These are phyloP conservation scores for Trichoderma endophyticum DNA, from an alignment of 2,329 filamentous ascomycete genomes.

Conservation along the genomic window DNA sequence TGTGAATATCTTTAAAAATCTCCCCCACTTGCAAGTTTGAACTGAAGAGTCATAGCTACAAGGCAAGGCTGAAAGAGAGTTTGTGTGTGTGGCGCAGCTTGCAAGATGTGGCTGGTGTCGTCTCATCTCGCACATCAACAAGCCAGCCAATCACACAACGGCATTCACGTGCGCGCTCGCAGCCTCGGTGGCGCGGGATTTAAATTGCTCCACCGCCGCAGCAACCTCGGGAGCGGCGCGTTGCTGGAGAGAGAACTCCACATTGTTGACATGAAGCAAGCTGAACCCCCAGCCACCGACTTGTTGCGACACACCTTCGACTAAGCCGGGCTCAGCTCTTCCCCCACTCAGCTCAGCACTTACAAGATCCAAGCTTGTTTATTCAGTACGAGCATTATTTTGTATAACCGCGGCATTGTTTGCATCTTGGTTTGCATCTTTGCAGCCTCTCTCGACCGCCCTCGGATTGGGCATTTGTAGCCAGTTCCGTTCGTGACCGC, in stretches of 20 bases:
- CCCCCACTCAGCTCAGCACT: constrained; percentile 18
- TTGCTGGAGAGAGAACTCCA: constrained; percentile 23
- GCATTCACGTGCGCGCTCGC: constrained; percentile 13
- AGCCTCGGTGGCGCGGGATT: constrained; percentile 20
- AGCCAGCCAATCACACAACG: background rate
- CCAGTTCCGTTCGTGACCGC: background rate
- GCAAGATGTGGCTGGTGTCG: background rate
- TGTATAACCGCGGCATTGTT: background rate
- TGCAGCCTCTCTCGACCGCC: background rate
- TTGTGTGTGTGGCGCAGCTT: constrained; percentile 1
- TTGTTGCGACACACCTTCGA: constrained; percentile 21
- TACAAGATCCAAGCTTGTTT: background rate
- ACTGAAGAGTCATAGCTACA: constrained; percentile 10
- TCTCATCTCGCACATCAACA: background rate
- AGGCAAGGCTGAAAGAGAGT: constrained; percentile 10
- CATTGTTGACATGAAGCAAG: constrained; percentile 24
- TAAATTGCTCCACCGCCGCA: constrained; percentile 23
- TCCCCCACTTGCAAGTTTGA: background rate
- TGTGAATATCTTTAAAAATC: constrained; percentile 8
- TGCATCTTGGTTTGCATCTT: background rate
- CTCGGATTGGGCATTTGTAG: background rate
- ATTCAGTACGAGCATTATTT: background rate
- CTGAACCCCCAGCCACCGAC: constrained; percentile 24
- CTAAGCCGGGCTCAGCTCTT: constrained; percentile 7
- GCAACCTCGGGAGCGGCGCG: constrained; percentile 35